These are phyloP conservation scores for Diaporthe vaccinii DNA, from an alignment of 2,329 filamentous ascomycete species.

Conservation along the genomic window DNA sequence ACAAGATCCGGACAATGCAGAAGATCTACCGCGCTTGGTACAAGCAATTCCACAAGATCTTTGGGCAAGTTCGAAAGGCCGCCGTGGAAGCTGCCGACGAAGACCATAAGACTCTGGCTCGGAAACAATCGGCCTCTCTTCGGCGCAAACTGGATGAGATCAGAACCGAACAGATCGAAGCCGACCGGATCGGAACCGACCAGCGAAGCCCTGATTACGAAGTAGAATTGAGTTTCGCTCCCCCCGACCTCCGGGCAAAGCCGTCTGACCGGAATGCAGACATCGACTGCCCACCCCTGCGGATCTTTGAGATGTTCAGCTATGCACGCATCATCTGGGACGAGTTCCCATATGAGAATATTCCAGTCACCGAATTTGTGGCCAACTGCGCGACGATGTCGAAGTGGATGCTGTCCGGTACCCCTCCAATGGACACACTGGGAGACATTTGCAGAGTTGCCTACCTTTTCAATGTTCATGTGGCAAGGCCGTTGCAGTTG, in stretches of 20 bases:
- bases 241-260: neutral
- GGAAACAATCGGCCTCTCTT: neutral
- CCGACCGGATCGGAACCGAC: neutral
- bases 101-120: neutral
- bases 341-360: slow-evolving; percentile 58
- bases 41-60: neutral
- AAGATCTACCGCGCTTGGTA: slow-evolving; percentile 41
- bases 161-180: neutral
- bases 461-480: slow-evolving; percentile 53
- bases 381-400: slow-evolving; percentile 48
- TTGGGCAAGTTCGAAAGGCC: neutral
- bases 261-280: neutral
- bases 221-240: neutral
- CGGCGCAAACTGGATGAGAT: neutral
- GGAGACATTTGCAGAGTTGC: slow-evolving; percentile 53
- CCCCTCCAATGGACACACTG: slow-evolving; percentile 54
- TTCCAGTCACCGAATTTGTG: slow-evolving; percentile 51
- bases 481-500: slow-evolving; percentile 53
- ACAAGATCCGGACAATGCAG: slow-evolving; percentile 2
- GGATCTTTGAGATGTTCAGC: slow-evolving; percentile 54
- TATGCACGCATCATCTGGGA: slow-evolving; percentile 57
- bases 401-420: slow-evolving; percentile 61
- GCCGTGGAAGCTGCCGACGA: neutral
- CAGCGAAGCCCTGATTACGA: neutral
- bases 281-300: neutral